Conservation (phyloP, 1,139 yeast species). For the Geotrichum reessii region DNA sequence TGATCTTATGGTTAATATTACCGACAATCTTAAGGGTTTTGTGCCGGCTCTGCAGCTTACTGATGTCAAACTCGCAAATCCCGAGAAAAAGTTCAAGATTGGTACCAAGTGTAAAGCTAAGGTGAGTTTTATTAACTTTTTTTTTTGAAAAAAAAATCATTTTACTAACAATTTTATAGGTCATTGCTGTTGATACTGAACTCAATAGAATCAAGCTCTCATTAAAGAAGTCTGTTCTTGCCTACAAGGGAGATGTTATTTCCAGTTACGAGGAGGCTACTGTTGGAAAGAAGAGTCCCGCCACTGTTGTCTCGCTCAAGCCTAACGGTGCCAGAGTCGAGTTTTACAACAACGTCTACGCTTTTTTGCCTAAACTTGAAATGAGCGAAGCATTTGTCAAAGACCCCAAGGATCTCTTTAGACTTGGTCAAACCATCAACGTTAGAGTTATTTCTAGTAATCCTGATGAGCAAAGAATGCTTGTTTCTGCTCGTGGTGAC, state of each 20-base stretch:
- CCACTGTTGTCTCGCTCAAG: constrained; percentile 66
- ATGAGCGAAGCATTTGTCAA: constrained; percentile 83
- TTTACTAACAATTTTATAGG: constrained; percentile 20
- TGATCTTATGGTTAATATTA: constrained; percentile 66
- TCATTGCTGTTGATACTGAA: constrained; percentile 39
- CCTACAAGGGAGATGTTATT: constrained; percentile 56
- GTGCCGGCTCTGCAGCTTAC: constrained; percentile 76
- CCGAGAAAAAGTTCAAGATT: constrained; percentile 83
- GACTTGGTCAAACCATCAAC: constrained; percentile 76
- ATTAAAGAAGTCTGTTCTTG: constrained; percentile 75
- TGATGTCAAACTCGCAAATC: constrained; percentile 77
- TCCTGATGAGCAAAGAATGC: constrained; percentile 49
- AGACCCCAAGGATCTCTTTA: constrained; percentile 71
- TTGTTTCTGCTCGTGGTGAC: constrained; percentile 64
- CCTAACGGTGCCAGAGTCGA: constrained; percentile 63
- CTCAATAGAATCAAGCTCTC: constrained; percentile 54
- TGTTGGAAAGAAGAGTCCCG: constrained; percentile 61
- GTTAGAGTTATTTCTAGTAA: constrained; percentile 62
- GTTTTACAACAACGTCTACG: constrained; percentile 73
- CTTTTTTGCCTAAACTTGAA: constrained; percentile 79
- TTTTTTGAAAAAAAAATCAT: constrained; percentile 25
- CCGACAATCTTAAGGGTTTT: constrained; percentile 63
- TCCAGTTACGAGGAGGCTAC: constrained; percentile 48
- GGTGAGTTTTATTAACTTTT: constrained; percentile 28
- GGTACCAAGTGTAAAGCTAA: constrained; percentile 79